Conservation (phyloP, 2,329 filamentous ascomycete genomes). For the Berkeleyomyces basicola region DNA sequence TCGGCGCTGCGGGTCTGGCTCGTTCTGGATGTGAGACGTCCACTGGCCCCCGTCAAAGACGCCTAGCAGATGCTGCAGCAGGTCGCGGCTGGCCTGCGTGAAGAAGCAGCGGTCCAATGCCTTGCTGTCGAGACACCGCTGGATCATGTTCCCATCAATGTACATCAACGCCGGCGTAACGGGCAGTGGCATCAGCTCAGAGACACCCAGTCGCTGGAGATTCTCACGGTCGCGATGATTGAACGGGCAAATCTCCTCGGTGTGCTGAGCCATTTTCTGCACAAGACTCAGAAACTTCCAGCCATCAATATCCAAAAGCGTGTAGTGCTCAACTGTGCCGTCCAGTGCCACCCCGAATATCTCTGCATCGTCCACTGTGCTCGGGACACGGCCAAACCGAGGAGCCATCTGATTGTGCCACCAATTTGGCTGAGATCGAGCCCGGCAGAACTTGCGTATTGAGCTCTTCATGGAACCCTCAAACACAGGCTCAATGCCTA, state of each 20-base stretch:
- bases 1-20: constrained; percentile 16
- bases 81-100: constrained; percentile 20
- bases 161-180: constrained; percentile 37
- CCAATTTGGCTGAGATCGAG: constrained; percentile 38
- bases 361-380: constrained; percentile 30
- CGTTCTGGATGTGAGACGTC: constrained; percentile 21
- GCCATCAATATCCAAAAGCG: constrained; percentile 42
- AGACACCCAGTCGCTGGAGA: background rate
- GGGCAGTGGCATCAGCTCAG: constrained; percentile 14
- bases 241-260: constrained; percentile 8
- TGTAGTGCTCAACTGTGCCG: constrained; percentile 54
- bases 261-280: constrained; percentile 43
- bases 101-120: constrained; percentile 28
- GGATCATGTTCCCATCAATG: constrained; percentile 50
- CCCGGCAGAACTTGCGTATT: constrained; percentile 38
- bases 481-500: constrained; percentile 33
- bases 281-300: constrained; percentile 58
- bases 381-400: constrained; percentile 28
- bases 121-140: constrained; percentile 32
- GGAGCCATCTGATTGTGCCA: constrained; percentile 20
- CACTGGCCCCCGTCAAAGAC: constrained; percentile 30
- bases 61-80: constrained; percentile 33
- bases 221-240: background rate
- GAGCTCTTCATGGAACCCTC: constrained; percentile 39
- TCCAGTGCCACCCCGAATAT: constrained; percentile 51